Conservation (phyloP, 805 yeast genomes). For the Monosporozyma aquatica region DNA sequence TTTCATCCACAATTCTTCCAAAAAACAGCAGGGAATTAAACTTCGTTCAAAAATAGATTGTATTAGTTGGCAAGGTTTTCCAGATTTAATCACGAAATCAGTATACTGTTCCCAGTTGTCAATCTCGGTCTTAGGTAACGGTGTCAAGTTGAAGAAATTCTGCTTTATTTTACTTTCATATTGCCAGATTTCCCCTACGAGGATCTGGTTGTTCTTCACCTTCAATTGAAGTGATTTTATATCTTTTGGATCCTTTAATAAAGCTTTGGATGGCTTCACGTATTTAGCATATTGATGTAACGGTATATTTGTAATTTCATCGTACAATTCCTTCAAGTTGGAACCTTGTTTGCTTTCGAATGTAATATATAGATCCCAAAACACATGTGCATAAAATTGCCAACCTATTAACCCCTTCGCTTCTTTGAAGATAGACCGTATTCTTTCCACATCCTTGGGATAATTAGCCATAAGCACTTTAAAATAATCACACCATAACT, state of each 20-base stretch:
- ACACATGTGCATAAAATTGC: constrained; percentile 65
- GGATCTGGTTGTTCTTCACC: constrained; percentile 35
- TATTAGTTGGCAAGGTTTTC: constrained; percentile 27
- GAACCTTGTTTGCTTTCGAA: constrained; percentile 40
- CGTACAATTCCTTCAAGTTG: constrained; percentile 35
- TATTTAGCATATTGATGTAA: constrained; percentile 80
- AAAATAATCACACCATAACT: constrained; percentile 60
- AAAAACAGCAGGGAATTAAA: constrained; percentile 55
- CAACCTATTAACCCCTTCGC: constrained; percentile 50
- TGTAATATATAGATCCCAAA: constrained; percentile 75
- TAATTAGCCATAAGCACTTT: constrained; percentile 40
- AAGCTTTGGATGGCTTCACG: constrained; percentile 41
- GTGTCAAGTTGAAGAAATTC: constrained; percentile 45
- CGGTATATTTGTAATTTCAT: constrained; percentile 49
- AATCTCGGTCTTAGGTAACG: constrained; percentile 36
- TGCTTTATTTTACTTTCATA: constrained; percentile 59
- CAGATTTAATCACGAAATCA: constrained; percentile 38
- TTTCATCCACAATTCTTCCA: constrained; percentile 57
- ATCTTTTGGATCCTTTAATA: constrained; percentile 10
- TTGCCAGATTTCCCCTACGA: constrained; percentile 57
- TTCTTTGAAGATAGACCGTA: constrained; percentile 37
- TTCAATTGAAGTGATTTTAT: constrained; percentile 33
- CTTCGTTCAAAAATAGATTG: constrained; percentile 60
- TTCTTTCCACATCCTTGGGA: constrained; percentile 24
- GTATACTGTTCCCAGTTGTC: constrained; percentile 57